Base-by-base conservation (phyloP, 2,329 filamentous ascomycete genomes). In the Calonectria crousiana region DNA sequence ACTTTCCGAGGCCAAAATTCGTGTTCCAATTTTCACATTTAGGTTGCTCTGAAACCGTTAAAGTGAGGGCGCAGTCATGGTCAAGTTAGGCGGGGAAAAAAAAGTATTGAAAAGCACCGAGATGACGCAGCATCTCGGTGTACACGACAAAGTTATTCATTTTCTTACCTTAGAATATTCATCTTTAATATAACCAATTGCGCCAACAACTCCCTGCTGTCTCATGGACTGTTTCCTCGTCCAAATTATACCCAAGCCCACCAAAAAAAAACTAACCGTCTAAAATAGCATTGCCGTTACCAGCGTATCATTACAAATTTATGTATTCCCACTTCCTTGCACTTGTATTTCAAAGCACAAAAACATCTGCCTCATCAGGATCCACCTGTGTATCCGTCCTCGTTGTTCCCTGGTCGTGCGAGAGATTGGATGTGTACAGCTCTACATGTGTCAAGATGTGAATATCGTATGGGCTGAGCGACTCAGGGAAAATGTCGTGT, bases 401-500 rank as follows among this genome's bases (percentile, higher is more conserved):
- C 13, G n/a, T 16, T 14, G 53, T 13, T 16, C 56, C 34, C 9
- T 60, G 34, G 2, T 60, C 56, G 13, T n/a, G 34, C 4, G 56
- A 41, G 20, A 70, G 44, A 18, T 23, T 52, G 26, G 47, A 14
- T 8, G n/a, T 64, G 13, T 70, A 60, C 1, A 44, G 14, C 20
- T 70, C 53, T 18, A 70, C 47, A 14, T 60, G 23, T 3, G 44
- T 41, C 56, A 70, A 41, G 9, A 70, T 70, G 58, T 70, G 44
- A 9, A 70, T 32, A 26, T 70, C 67, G 26, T 60, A 58, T 6
- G 49, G 49, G 14, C 67, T 70, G 4, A 70, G 51, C n/a, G 67
- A 70, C 23, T 70, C 67, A 26, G 67, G 67, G 32, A 70, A 64
- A 20, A 70, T n/a, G 26, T 60, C 44, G 8, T 70, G 51, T 26